Conservation (phyloP, 306 rosid species). For the Quercus mongolica region DNA sequence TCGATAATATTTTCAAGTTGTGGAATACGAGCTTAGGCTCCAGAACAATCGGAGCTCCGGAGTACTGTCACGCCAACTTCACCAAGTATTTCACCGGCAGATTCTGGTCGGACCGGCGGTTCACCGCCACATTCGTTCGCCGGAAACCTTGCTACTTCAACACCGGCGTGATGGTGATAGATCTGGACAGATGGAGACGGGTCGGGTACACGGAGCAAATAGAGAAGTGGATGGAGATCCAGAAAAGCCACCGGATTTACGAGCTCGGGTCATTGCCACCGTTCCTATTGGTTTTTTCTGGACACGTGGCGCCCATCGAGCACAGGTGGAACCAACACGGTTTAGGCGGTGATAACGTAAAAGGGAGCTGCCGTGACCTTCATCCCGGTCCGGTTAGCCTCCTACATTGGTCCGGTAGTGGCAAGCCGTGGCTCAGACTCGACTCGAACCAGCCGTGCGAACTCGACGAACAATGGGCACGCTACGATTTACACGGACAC, state of each 20-base stretch:
- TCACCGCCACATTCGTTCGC: conserved; percentile 29
- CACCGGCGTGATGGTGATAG: conserved; percentile 87
- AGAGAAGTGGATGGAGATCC: conserved; percentile 78
- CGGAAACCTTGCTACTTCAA: conserved; percentile 70
- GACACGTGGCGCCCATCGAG: conserved; percentile 75
- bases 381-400: conserved; percentile 77
- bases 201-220: conserved; percentile 43
- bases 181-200: conserved; percentile 64
- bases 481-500: conserved; percentile 61
- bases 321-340: conserved; percentile 90
- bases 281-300: conserved; percentile 65
- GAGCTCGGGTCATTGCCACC: conserved; percentile 79
- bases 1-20: conserved; percentile 56
- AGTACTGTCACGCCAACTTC: conserved; percentile 78
- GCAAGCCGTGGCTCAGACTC: conserved; percentile 68
- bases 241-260: conserved; percentile 64
- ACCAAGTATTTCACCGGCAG: conserved; percentile 58
- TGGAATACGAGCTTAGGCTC: conserved; percentile 51
- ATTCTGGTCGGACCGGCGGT: conserved; percentile 47
- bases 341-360: conserved; percentile 69
- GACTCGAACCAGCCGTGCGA: conserved; percentile 66
- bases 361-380: conserved; percentile 65
- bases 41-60: conserved; percentile 67
- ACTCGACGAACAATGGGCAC: conserved; percentile 61
- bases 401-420: conserved; percentile 82